Conservation (phyloP, 2,329 filamentous ascomycete species). For the Diatrype stigma region DNA sequence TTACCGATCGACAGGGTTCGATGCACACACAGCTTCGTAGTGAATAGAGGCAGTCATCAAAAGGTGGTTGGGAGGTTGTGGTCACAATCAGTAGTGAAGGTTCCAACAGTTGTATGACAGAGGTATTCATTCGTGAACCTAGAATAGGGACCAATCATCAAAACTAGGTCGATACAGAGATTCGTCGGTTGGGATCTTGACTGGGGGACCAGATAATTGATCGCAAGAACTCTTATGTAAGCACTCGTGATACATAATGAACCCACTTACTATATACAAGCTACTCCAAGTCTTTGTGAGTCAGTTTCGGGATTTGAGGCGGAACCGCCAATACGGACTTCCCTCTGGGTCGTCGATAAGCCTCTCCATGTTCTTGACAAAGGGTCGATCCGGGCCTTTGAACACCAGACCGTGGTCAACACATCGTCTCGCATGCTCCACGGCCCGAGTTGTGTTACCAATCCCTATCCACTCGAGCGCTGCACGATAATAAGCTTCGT, state of each 20-base stretch:
- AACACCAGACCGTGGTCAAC: slow-evolving; percentile 23
- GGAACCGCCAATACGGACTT: slow-evolving; percentile 18
- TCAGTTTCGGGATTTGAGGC: not conserved
- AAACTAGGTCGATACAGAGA: too few species aligned
- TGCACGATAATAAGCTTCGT: slow-evolving; percentile 34
- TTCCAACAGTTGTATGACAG: too few species aligned
- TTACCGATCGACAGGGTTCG: not conserved
- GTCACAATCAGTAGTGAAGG: too few species aligned
- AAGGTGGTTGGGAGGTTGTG: too few species aligned
- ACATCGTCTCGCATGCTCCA: slow-evolving; percentile 26
- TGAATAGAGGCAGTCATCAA: not conserved
- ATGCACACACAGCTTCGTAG: not conserved
- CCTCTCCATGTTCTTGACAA: slow-evolving; percentile 29
- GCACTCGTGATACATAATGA: too few species aligned
- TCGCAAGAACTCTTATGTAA: too few species aligned
- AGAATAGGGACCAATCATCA: too few species aligned
- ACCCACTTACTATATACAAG: too few species aligned
- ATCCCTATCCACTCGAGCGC: slow-evolving; percentile 36
- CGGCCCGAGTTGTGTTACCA: slow-evolving; percentile 26
- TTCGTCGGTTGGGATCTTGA: too few species aligned
- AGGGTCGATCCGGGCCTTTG: slow-evolving; percentile 27
- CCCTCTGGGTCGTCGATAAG: slow-evolving; percentile 23
- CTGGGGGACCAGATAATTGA: too few species aligned
- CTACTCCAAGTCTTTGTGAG: not conserved
- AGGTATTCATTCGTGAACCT: too few species aligned